Evolutionary conservation across 352 stramenopile species (phyloP).

Genomic region (Globisporangium alternatum): DNA sequence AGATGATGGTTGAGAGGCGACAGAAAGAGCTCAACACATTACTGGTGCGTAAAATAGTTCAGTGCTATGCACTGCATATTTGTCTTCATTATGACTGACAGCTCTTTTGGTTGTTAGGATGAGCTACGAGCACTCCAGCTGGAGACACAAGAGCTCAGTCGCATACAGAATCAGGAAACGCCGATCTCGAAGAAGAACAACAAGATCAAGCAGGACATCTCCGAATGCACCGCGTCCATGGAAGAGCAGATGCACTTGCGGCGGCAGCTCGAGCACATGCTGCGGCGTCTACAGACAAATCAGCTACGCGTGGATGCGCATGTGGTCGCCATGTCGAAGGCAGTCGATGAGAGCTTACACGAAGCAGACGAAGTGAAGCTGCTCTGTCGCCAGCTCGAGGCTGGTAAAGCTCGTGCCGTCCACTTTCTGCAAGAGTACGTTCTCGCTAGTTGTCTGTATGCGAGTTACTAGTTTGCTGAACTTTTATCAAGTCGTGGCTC

Average conservation of each 20-base stretch:
- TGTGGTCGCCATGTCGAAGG: conserved; percentile 58
- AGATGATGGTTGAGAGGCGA: conserved; percentile 54
- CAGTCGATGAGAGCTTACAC: conserved; percentile 58
- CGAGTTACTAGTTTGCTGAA: not conserved
- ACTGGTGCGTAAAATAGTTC: conserved; percentile 28
- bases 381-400: conserved; percentile 75
- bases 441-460: not conserved
- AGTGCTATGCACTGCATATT: not conserved
- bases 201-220: conserved; percentile 66
- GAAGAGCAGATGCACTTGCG: conserved; percentile 79
- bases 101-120: conserved; percentile 32
- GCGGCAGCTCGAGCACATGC: conserved; percentile 80
- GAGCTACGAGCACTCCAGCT: conserved; percentile 65
- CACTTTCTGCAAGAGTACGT: conserved; percentile 74
- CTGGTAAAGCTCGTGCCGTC: conserved; percentile 62
- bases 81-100: not conserved
- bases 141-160: conserved; percentile 63
- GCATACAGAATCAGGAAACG: conserved; percentile 77
- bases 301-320: conserved; percentile 72
- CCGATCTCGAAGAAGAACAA: conserved; percentile 70
- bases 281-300: conserved; percentile 67
- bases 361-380: conserved; percentile 74
- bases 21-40: conserved; percentile 65
- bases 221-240: conserved; percentile 64
- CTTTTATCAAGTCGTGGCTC: too few species aligned